Conservation (phyloP, 1,284 basidiomycete species). For the Exobasidium cylindrosporum region DNA sequence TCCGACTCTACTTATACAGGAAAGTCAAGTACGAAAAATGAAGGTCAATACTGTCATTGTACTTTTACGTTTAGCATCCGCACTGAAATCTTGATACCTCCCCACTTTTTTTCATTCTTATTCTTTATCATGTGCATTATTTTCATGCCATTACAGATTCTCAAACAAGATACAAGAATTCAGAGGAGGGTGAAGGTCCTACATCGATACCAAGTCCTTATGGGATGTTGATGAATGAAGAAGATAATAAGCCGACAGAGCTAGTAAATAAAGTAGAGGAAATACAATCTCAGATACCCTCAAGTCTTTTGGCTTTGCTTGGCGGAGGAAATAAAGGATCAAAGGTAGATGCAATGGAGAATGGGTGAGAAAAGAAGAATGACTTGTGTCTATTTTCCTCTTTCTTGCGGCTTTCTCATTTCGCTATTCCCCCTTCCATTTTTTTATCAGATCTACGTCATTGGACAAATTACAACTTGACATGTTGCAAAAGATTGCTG, state of each 20-base stretch:
- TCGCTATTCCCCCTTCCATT: background rate
- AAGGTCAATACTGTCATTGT: background rate
- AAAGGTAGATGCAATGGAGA: background rate
- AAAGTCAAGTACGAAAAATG: background rate
- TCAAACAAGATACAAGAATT: background rate
- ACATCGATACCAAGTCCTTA: constrained; percentile 5
- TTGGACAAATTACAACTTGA: constrained; percentile 15
- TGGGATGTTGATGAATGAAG: constrained; percentile 2
- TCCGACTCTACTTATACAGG: background rate
- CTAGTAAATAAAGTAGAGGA: background rate
- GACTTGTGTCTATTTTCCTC: background rate
- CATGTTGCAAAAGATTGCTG: constrained; percentile 13
- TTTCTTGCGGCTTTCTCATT: background rate
- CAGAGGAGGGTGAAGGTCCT: background rate
- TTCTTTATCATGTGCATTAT: background rate
- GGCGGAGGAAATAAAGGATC: constrained; percentile 7
- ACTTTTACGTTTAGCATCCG: background rate
- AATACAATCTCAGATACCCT: constrained; percentile 14
- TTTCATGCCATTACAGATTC: background rate
- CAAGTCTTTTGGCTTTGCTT: constrained; percentile 24
- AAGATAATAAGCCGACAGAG: constrained; percentile 6
- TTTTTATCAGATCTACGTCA: background rate
- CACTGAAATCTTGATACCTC: constrained; percentile 8
- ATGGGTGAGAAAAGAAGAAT: constrained; percentile 3
- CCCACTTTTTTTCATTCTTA: background rate